A percentile compares a stretch with the other conserved stretches of the same genome.
phyloP scores from a whole-genome alignment of 179 eudicot species.

The Camellia oleifera region DNA sequence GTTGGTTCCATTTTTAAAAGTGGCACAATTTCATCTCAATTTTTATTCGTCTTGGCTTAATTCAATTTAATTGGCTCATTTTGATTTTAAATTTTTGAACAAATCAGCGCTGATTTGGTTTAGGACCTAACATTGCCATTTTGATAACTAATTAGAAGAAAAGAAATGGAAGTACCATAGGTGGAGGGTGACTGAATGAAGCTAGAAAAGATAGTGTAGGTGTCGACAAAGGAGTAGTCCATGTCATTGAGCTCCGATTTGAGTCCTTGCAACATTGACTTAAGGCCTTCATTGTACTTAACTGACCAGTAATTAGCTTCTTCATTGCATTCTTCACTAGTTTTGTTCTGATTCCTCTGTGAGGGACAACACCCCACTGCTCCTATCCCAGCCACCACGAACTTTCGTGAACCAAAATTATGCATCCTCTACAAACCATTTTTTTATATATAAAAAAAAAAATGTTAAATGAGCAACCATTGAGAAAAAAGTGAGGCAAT shows the following conservation, averaged over 20 bases:
- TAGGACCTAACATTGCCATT: not conserved
- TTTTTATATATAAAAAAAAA: too few species aligned
- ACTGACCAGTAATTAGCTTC: constrained; percentile 50
- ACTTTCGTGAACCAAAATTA: constrained; percentile 69
- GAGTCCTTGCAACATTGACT: constrained; percentile 32
- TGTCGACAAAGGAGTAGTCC: constrained; percentile 50
- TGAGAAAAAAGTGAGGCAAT: too few species aligned
- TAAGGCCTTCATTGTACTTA: constrained; percentile 51
- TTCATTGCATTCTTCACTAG: constrained; percentile 42
- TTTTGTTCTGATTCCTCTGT: constrained; percentile 39
- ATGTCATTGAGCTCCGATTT: constrained; percentile 42
- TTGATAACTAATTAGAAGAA: not conserved
- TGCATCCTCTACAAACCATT: constrained; percentile 39
- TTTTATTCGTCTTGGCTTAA: too few species aligned
- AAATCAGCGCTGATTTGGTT: too few species aligned
- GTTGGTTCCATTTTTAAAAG: too few species aligned
- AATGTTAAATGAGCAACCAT: too few species aligned
- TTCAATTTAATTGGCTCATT: too few species aligned
- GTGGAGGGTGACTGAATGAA: constrained; percentile 51
- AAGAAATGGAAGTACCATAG: constrained; percentile 42
- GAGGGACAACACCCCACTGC: constrained; percentile 72
- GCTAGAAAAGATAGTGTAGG: constrained; percentile 36
- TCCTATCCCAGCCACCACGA: constrained; percentile 41
- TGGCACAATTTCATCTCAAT: too few species aligned
- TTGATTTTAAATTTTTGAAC: too few species aligned